Base-by-base conservation (phyloP, 2,329 filamentous ascomycete genomes). In the Zelopaecilomyces penicillatus region DNA sequence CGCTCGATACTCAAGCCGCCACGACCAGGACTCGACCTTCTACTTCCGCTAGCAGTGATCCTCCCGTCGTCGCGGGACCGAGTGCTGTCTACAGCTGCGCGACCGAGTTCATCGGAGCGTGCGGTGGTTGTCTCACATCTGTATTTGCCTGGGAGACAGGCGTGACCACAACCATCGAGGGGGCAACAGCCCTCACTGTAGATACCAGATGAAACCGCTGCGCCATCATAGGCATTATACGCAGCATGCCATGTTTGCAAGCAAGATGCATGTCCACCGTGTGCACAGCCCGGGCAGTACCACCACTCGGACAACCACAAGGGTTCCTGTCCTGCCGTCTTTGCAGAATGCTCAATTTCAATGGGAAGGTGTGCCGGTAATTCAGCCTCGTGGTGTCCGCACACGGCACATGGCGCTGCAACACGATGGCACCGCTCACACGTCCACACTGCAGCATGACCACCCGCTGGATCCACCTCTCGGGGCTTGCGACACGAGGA, bases 91-190 rank as follows among this genome's bases (percentile, higher is more conserved):
- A 69, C 63, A 1, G 71, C 66, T 1, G 63, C 68, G 3, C 74
- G 68, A 8, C 66, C 69, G 3, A 80, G 59, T 45, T 80, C 76
- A n/a, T 78, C 76, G 30, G 67, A 68, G 4, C 68, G 63, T 3
- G 65, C 65, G 0, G 66, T 68, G 28, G 57, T 62, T 1, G 57
- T 66, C 52, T 78, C 74, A 5, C 71, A 65, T 4, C 75, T 69
- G 62, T 77, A 80, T 32, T 65, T 65, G 0, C 77, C 76, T 0
- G 78, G 77, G 0, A 83, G 66, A 49, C 80, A 83, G 29, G 76
- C 75, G 53, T 83, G 80, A 3, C 78, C 74, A 55, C 80, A 83
- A 0, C 80, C 79, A 49, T 82, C 78, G n/a, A 80, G 61, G 2
- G 80, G 79, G 50, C 80, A 83, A 58, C 73, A 80, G 0, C 80